Evolutionary conservation across 768 basidiomycete genomes (phyloP), one percentile per base, ranked within the genome.

Genomic region (Collybiopsis confluens): DNA sequence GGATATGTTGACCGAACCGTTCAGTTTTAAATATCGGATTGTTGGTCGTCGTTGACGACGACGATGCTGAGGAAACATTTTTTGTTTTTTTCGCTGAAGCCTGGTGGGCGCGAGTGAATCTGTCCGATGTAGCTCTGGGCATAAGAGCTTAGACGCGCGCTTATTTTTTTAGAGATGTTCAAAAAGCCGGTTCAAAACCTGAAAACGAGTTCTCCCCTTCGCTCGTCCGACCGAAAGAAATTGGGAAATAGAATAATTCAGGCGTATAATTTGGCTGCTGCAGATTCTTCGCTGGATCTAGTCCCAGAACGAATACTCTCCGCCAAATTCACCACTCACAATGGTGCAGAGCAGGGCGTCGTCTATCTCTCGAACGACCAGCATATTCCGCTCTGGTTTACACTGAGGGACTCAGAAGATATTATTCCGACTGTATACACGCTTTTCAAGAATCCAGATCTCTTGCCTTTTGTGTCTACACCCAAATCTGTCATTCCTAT

Each of bases 1-100:
- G 78, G 59, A 99, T 98, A 73, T 99, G 96, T 68, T 98, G 96
- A 20, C 97, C 96, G 61, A 97, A 98, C 59, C 90, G 79, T 64
- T 91, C 90, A 2, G 94, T 97, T 64, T 97, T 95, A 77, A 93
- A 94, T 55, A 94, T 86, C 0, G 92, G 92, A 63, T 92, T 93
- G n/a, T 83, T 81, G 58, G 80, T 78, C 51, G 73, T 72, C 3
- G 76, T n/a, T n/a, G n/a, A 74, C 0, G 77, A 71, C 1, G 72
- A 68, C 44, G 69, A 73, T 13, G 30, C 70, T 1, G 72, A 68
- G 42, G 69, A 73, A 3, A 72, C 64, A 40, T 75, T 75, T 49
- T 76, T 73, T 15, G 30, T 23, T 48, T 33, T 46, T 33, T 85
- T 84, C 24, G 85, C 70, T 9, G 82, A 75, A 0, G 81, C 75